phyloP scores from a whole-genome alignment of 352 stramenopile genomes.

The Pythium pyrilobum region DNA sequence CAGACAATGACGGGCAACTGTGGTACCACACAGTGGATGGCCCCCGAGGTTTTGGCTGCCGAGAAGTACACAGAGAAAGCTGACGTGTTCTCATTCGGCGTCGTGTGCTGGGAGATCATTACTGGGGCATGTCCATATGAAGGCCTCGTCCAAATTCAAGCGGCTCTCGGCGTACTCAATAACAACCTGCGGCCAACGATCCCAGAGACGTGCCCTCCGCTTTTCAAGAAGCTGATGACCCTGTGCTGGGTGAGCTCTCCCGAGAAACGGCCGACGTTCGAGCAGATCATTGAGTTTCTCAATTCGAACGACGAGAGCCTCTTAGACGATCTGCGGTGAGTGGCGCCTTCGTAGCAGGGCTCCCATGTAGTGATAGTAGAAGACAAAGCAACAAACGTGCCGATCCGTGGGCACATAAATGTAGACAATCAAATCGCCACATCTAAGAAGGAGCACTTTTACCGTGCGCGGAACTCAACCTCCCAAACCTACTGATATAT shows the following conservation, averaged over 20 bases:
- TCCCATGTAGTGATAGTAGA: background rate
- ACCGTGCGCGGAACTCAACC: no score
- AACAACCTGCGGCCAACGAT: slow-evolving; percentile 85
- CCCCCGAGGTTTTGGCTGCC: slow-evolving; percentile 71
- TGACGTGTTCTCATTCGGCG: slow-evolving; percentile 83
- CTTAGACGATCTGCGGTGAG: slow-evolving; percentile 25
- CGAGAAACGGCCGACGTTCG: slow-evolving; percentile 76
- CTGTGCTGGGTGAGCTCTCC: slow-evolving; percentile 73
- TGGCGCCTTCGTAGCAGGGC: no score
- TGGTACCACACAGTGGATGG: slow-evolving; percentile 86
- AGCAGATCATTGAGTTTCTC: slow-evolving; percentile 75
- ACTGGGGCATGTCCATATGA: slow-evolving; percentile 90
- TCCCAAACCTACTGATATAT: no score
- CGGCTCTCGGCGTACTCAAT: slow-evolving; percentile 80
- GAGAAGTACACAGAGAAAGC: slow-evolving; percentile 88
- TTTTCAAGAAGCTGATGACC: slow-evolving; percentile 86
- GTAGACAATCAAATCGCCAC: background rate
- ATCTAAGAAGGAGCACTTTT: no score
- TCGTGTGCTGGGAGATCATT: slow-evolving; percentile 88
- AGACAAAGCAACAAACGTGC: background rate
- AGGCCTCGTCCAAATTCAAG: slow-evolving; percentile 87
- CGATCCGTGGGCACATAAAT: background rate
- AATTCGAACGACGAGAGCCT: slow-evolving; percentile 24
- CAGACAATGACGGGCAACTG: slow-evolving; percentile 88
- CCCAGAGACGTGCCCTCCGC: slow-evolving; percentile 56